A percentile compares a stretch with the other conserved stretches of the same genome.
phyloP scores from a whole-genome alignment of 768 basidiomycete species.

The Gelatoporia subvermispora region DNA sequence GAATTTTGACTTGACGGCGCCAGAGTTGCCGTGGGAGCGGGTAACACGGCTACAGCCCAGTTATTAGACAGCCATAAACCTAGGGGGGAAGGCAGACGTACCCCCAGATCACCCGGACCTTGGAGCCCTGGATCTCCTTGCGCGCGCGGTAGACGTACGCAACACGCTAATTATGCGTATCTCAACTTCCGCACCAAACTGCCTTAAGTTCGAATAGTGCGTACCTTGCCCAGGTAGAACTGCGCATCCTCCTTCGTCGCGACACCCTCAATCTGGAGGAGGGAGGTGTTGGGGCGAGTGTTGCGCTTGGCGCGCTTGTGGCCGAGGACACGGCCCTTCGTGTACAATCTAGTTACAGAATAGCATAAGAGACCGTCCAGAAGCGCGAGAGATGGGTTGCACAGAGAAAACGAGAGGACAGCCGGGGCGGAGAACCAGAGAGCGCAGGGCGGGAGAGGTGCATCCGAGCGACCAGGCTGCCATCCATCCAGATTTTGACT shows the following conservation, averaged over 20 bases:
- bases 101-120: conserved; percentile 99
- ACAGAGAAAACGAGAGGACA: neutral
- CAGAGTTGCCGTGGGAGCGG: conserved; percentile 89
- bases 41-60: conserved; percentile 68
- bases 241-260: conserved; percentile 89
- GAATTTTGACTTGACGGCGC: conserved; percentile 98
- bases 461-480: conserved; percentile 27
- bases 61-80: neutral
- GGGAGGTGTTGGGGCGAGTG: conserved; percentile 90
- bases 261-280: conserved; percentile 97
- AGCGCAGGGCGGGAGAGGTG: neutral
- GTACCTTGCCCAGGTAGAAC: conserved; percentile 98
- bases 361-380: neutral
- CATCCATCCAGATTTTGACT: conserved; percentile 42
- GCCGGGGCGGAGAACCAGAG: neutral
- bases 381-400: neutral
- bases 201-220: conserved; percentile 14
- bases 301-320: conserved; percentile 99
- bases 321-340: conserved; percentile 94
- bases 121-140: conserved; percentile 89
- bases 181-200: neutral
- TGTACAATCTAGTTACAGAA: conserved; percentile 65
- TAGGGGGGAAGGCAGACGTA: conserved; percentile 33
- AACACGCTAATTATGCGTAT: conserved; percentile 59
- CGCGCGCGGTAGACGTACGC: conserved; percentile 99